Base-by-base conservation (phyloP, 768 basidiomycete species). In the Amylocystis lapponica region DNA sequence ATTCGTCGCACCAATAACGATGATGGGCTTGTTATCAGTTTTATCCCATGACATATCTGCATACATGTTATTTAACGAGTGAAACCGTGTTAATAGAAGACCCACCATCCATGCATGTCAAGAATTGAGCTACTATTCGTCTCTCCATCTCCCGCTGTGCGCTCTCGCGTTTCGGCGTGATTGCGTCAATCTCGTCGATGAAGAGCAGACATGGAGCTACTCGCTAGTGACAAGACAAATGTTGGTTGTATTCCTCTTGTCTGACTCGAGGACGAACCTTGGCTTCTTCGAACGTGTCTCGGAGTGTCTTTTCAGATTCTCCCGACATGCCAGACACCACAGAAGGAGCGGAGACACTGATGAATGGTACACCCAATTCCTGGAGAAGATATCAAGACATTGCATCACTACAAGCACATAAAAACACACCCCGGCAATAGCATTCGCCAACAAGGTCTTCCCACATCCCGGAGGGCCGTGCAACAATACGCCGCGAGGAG, bases 261-360 rank as follows among this genome's bases (percentile, higher is more conserved):
- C 23, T n/a, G 7, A 40, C 29, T 31, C 6, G 4, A 32, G n/a
- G 26, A 23, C 70, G 4, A 23, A 91, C 92, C 68, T 91, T 94
- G 5, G 96, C 96, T 62, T 98, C 95, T 23, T 96, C 95, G 57
- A 99, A 99, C 0, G 91, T 93, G 57, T 97, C 95, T 32, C 96
- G 70, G 4, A 99, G 67, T 0, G 92, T 94, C 69, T 95, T 98
- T 61, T 99, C 96, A 0, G 91, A 94, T 63, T 99, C 96, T 35
- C 96, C 96, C 0, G 92, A 96, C 92, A 98, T 96, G 1, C 96
- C 95, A 2, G 89, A 93, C 7, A 99, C 92, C 46, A 99, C 86
- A 0, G 89, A 90, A 0, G 96, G 96, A 0, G 95, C 95, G 3
- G 95, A 95, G 47, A 99, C 82, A 39, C 70, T 87, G 51, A 99